Percentiles rank a stretch among this genome's conserved stretches.
Conservation (phyloP, 2,329 filamentous ascomycete species). For the Epichloe bromicola region DNA sequence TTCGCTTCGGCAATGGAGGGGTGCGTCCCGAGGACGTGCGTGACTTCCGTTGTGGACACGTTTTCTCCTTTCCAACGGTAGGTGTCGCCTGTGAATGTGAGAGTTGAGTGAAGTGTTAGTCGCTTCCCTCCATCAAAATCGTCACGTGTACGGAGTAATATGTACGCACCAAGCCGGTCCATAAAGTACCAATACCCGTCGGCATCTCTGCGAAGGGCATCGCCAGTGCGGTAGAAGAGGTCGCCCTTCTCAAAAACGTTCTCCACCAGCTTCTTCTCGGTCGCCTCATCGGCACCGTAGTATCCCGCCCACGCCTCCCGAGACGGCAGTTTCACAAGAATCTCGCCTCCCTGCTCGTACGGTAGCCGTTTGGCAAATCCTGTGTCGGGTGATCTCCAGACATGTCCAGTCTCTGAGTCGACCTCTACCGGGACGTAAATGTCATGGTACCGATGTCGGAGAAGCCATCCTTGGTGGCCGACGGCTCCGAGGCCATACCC, state of each 20-base stretch:
- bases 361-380: slow-evolving; percentile 5
- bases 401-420: slow-evolving; percentile 3
- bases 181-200: slow-evolving; percentile 60
- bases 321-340: slow-evolving; percentile 3
- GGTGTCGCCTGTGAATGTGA: slow-evolving; percentile 34
- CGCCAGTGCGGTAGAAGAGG: slow-evolving; percentile 54
- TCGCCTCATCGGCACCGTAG: slow-evolving; percentile 1
- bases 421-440: slow-evolving; percentile 1
- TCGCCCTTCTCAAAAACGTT: slow-evolving; percentile 47
- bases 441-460: background rate
- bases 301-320: slow-evolving; percentile 6
- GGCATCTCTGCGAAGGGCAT: slow-evolving; percentile 45
- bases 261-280: slow-evolving; percentile 2
- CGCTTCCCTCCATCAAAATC: background rate
- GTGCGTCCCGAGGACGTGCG: slow-evolving; percentile 46
- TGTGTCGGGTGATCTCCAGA: slow-evolving; percentile 5
- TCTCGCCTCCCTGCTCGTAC: slow-evolving; percentile 5
- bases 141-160: background rate
- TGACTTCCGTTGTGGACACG: slow-evolving; percentile 53
- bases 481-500: slow-evolving; percentile 2
- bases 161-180: slow-evolving; percentile 25
- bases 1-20: slow-evolving; percentile 51
- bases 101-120: background rate
- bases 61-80: slow-evolving; percentile 66
- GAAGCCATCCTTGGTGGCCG: slow-evolving; percentile 6